Evolutionary conservation across 371 early-diverging fungal genomes (phyloP).

Genomic region (Apophysomyces variabilis): DNA sequence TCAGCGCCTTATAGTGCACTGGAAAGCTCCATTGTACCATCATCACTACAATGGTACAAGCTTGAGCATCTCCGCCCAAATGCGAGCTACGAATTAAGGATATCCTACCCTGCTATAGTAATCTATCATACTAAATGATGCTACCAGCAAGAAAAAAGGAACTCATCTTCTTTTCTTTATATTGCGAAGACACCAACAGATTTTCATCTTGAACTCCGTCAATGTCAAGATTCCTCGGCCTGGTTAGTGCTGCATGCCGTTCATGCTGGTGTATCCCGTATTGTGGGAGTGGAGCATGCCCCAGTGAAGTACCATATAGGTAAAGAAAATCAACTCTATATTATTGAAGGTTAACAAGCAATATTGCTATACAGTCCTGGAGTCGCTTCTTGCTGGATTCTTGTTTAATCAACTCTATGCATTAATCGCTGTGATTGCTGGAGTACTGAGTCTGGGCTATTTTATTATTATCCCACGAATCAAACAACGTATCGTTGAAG

Average conservation of each 20-base stretch:
- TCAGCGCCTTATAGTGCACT: slow-evolving; percentile 2
- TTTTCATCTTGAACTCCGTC: slow-evolving; percentile 27
- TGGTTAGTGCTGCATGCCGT: slow-evolving; percentile 23
- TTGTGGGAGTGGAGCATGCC: slow-evolving; percentile 19
- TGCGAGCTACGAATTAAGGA: slow-evolving; percentile 34
- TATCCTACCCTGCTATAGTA: slow-evolving; percentile 54
- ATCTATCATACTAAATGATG: background rate
- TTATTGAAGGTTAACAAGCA: background rate
- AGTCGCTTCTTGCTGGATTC: slow-evolving; percentile 33
- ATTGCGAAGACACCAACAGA: slow-evolving; percentile 40
- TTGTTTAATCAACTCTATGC: slow-evolving; percentile 42
- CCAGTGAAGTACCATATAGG: slow-evolving; percentile 40
- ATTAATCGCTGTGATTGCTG: slow-evolving; percentile 26
- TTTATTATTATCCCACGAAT: slow-evolving; percentile 26
- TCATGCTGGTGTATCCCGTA: slow-evolving; percentile 43
- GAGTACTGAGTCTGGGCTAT: slow-evolving; percentile 18
- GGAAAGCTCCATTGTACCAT: slow-evolving; percentile 1
- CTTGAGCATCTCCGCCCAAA: slow-evolving; percentile 21
- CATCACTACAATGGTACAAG: slow-evolving; percentile 23
- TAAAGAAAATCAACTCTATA: slow-evolving; percentile 15
- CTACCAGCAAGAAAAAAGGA: background rate
- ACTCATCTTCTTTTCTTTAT: background rate
- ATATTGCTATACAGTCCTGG: slow-evolving; percentile 23
- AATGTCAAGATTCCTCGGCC: slow-evolving; percentile 9
- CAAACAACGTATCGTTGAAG: background rate